phyloP scores from a whole-genome alignment of 2,329 filamentous ascomycete genomes.

The Penicillium rolfsii region DNA sequence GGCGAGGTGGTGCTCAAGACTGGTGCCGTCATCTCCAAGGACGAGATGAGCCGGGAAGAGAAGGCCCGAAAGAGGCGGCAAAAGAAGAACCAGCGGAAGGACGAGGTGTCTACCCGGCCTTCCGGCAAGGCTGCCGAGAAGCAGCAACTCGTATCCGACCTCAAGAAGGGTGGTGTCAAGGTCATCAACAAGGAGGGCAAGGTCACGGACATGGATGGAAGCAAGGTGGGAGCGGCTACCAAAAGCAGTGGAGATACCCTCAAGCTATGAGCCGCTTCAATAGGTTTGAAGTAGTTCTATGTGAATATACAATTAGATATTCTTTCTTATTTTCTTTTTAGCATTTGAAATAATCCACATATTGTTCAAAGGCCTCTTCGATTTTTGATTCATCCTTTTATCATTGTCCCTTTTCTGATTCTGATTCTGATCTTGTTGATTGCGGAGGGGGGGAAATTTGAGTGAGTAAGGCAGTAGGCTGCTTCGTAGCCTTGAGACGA shows the following conservation, averaged over 20 bases:
- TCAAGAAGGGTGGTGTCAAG: constrained; percentile 86
- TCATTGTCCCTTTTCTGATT: constrained; percentile 3
- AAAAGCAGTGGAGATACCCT: constrained; percentile 37
- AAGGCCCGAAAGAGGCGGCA: constrained; percentile 74
- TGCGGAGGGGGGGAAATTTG: background rate
- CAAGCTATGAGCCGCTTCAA: constrained; percentile 37
- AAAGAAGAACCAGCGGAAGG: constrained; percentile 77
- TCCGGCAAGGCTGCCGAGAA: constrained; percentile 51
- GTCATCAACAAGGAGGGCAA: constrained; percentile 90
- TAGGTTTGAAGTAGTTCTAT: background rate
- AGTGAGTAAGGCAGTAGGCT: background rate
- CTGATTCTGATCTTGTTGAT: background rate
- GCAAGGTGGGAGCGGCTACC: constrained; percentile 58
- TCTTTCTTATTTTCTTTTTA: background rate
- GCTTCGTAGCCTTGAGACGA: constrained; percentile 28
- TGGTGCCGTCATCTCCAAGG: constrained; percentile 74
- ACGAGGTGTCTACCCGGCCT: constrained; percentile 52
- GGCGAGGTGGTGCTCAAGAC: constrained; percentile 77
- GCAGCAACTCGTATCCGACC: constrained; percentile 63
- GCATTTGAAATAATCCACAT: background rate
- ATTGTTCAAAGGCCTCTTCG: background rate
- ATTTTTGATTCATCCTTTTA: background rate
- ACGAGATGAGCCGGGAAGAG: constrained; percentile 88
- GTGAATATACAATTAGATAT: constrained; percentile 1
- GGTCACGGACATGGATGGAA: constrained; percentile 80